phyloP scores from a whole-genome alignment of 176 grass and related monocot genomes.

The Eleusine coracana region DNA sequence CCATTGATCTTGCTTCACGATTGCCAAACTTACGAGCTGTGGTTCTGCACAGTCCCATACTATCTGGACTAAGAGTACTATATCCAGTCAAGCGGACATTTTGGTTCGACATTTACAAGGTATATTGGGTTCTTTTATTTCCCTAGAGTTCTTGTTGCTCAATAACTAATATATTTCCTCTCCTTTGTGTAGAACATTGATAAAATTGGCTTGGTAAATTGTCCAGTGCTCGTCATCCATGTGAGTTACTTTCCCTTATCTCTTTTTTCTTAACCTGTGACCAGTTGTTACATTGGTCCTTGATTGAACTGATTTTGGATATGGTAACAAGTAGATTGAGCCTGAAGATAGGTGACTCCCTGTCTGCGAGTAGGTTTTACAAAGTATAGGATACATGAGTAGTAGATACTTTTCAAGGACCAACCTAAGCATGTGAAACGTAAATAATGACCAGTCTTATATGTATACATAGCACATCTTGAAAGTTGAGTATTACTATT shows the following conservation, averaged over 20 bases:
- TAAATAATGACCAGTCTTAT: constrained; percentile 9
- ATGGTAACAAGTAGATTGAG: constrained; percentile 24
- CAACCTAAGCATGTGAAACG: constrained; percentile 14
- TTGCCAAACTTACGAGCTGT: constrained; percentile 81
- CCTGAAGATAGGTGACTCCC: not conserved
- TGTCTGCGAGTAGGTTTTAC: not conserved
- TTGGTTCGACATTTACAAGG: constrained; percentile 99
- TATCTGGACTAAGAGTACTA: constrained; percentile 85
- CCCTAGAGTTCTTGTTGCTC: not conserved
- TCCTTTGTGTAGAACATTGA: constrained; percentile 70
- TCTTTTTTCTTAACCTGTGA: not conserved
- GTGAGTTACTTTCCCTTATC: constrained; percentile 51
- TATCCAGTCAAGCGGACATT: constrained; percentile 81
- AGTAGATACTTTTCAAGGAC: not conserved
- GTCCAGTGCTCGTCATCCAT: constrained; percentile 88
- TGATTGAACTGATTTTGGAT: constrained; percentile 12
- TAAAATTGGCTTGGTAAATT: constrained; percentile 76
- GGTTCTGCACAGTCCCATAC: constrained; percentile 88
- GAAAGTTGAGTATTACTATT: constrained; percentile 7
- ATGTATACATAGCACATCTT: constrained; percentile 16
- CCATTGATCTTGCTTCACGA: constrained; percentile 86
- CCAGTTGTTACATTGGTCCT: not conserved
- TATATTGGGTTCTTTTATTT: constrained; percentile 38
- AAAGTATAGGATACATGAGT: constrained; percentile 15
- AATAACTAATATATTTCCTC: constrained; percentile 44